Evolutionary conservation across 2,329 filamentous ascomycete species (phyloP), one percentile per base, ranked within the genome.

Genomic region (Falciphora oryzae): DNA sequence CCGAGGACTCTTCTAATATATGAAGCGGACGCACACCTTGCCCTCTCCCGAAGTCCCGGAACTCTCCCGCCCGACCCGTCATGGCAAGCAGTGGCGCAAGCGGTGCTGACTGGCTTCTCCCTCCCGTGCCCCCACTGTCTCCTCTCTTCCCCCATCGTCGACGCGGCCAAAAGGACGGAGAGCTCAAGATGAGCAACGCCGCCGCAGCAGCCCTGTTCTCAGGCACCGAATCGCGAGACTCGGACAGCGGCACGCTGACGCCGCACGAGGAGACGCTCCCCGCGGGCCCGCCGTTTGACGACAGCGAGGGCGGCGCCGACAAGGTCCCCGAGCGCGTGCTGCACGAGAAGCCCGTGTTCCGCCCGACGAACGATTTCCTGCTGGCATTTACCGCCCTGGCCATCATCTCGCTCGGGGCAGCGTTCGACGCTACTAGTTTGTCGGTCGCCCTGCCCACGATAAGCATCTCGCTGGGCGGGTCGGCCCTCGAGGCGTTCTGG

Each of bases 401-500:
- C 10, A 76, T 85, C 59, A 77, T 89, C 63, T 82, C 82, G 4
- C 75, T 89, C 25, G 86, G 87, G 76, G 84, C 86, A 2, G 85
- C 87, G 16, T 77, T 90, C 32, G 87, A 90, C 72, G 86, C 86
- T 4, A 89, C 87, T 1, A 88, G 84, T 4, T 79, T 89, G 63
- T 86, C 84, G 4, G 85, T 89, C 8, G 86, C 87, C 4, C 74
- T 89, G 38, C 82, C 79, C 5, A 80, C 79, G 57, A 83, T 86
- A 65, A 80, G 83, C n/a, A 68, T 73, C 10, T 80, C 80, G 27
- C 76, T 87, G 8, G 68, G 77, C 32, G 83, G 84, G 58, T 80
- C 78, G 0, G 83, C 83, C 2, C 81, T 85, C 60, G 79, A 90
- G 74, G 85, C 87, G 0, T 91, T 91, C 70, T 91, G 88, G 89